Evolutionary conservation across 164 flowering plant genomes (phyloP).

Genomic region (Cinnamomum micranthum): DNA sequence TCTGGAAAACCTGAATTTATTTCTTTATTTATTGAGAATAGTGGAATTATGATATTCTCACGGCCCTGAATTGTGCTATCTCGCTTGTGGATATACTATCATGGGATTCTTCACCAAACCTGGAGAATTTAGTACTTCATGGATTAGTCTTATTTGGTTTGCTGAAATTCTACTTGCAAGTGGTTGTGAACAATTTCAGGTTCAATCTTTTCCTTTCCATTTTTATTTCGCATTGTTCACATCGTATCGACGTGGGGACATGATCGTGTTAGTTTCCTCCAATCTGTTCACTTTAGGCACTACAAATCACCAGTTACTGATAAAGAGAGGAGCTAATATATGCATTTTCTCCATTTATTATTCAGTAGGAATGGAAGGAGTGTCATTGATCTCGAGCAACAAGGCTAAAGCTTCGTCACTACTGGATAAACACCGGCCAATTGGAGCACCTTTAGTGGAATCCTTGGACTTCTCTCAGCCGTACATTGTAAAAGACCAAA

Average conservation of each 20-base stretch:
- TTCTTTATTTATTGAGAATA: neutral
- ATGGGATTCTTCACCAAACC: neutral
- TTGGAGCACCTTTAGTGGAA: conserved; percentile 30
- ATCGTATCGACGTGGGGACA: neutral
- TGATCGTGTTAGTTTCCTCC: neutral
- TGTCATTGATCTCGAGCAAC: conserved; percentile 20
- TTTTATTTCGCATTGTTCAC: neutral
- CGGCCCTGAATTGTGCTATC: neutral
- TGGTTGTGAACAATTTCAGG: neutral
- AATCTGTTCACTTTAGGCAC: neutral
- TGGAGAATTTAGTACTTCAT: neutral
- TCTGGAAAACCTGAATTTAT: neutral
- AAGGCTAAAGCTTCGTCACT: conserved; percentile 38
- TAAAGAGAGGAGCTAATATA: neutral
- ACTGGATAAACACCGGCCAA: conserved; percentile 29
- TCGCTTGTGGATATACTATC: no score
- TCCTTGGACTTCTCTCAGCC: conserved; percentile 18
- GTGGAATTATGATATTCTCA: no score
- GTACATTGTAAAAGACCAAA: conserved; percentile 23
- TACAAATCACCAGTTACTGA: no score
- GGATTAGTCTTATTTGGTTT: neutral
- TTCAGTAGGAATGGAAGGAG: conserved; percentile 17
- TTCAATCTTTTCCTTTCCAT: neutral
- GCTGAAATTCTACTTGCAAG: neutral
- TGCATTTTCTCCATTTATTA: neutral